Conservation (phyloP, 805 yeast genomes). For the Zygoascus tannicola region DNA sequence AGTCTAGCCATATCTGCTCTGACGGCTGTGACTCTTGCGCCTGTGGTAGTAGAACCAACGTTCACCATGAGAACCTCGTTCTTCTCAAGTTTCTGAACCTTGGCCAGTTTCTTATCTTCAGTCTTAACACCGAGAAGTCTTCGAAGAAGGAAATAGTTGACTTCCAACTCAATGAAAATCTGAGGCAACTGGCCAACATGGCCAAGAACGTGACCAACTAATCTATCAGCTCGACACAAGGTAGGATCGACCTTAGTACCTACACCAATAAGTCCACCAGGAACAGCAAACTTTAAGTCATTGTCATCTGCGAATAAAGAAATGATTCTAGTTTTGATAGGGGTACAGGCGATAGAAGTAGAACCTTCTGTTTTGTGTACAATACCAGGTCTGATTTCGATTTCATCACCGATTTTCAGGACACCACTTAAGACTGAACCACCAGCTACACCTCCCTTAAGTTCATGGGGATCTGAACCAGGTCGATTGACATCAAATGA, state of each 20-base stretch:
- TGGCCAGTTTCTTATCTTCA: constrained; percentile 93
- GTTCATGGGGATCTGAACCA: constrained; percentile 92
- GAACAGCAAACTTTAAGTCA: constrained; percentile 96
- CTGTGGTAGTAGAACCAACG: constrained; percentile 98
- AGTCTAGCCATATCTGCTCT: constrained; percentile 99
- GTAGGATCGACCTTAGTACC: constrained; percentile 99
- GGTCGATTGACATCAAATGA: constrained; percentile 98
- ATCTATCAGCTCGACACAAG: constrained; percentile 96
- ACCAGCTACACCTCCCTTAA: constrained; percentile 99
- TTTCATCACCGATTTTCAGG: constrained; percentile 93
- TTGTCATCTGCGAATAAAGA: constrained; percentile 96
- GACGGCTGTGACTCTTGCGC: constrained; percentile 97
- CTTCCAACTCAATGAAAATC: constrained; percentile 93
- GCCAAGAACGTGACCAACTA: constrained; percentile 98
- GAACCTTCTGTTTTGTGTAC: constrained; percentile 80
- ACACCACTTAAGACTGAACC: constrained; percentile 97
- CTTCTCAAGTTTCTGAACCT: constrained; percentile 86
- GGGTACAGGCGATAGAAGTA: constrained; percentile 86
- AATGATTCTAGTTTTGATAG: constrained; percentile 88
- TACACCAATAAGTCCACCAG: constrained; percentile 99
- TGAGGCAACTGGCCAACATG: constrained; percentile 94
- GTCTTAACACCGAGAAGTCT: constrained; percentile 97
- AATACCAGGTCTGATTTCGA: constrained; percentile 98
- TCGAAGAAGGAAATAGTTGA: constrained; percentile 92
- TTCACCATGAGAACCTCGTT: constrained; percentile 98